Evolutionary conservation across 1,284 basidiomycete species (phyloP).

Genomic region (Cryptococcus floricola): DNA sequence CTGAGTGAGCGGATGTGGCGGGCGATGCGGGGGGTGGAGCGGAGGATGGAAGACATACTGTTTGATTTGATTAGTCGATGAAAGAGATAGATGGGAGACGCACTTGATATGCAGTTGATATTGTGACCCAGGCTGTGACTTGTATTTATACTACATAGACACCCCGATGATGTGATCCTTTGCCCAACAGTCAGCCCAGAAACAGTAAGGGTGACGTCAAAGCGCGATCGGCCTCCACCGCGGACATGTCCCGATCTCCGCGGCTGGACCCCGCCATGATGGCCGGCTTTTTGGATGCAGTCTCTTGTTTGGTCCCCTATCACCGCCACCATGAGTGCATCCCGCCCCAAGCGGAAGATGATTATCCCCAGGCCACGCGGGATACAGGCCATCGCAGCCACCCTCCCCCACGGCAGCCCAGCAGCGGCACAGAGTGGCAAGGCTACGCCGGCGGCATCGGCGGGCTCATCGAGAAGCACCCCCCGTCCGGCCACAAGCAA

Average conservation of each 20-base stretch:
- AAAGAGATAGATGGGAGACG: neutral
- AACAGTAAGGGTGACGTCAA: too few relatives aligned
- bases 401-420: neutral
- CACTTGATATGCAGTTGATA: neutral
- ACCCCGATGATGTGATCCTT: too few relatives aligned
- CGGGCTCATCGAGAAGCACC: neutral
- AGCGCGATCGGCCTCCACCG: neutral
- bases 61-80: neutral
- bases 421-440: neutral
- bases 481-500: neutral
- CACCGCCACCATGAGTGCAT: slow-evolving; percentile 11
- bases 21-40: neutral
- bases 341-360: slow-evolving; percentile 13
- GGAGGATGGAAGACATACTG: neutral
- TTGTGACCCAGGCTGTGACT: neutral
- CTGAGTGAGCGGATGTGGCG: neutral
- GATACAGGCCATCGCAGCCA: neutral
- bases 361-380: slow-evolving; percentile 9
- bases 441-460: neutral
- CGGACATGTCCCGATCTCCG: neutral
- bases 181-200: too few relatives aligned
- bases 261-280: neutral
- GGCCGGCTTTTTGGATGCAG: too few relatives aligned
- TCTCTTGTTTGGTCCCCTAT: neutral
- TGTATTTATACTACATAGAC: too few relatives aligned